Evolutionary conservation across 2,329 filamentous ascomycete species (phyloP).

Genomic region (Cladorrhinum sp.): DNA sequence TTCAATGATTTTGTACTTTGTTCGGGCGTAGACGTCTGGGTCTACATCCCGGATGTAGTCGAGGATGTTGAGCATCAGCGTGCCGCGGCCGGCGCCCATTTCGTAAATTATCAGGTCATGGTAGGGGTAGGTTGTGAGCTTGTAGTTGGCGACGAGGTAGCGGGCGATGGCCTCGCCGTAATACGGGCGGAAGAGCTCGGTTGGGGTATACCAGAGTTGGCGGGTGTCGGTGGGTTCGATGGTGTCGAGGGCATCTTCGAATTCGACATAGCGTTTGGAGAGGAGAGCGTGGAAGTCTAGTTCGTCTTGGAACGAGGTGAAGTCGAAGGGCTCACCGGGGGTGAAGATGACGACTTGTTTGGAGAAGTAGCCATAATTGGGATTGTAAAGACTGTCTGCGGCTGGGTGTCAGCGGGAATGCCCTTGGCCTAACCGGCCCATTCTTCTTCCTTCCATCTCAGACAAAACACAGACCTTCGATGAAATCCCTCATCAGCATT

Average conservation of each 20-base stretch:
- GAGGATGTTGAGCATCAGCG: constrained; percentile 95
- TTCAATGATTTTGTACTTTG: constrained; percentile 93
- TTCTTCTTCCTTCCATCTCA: not conserved
- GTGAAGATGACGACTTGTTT: constrained; percentile 96
- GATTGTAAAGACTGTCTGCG: constrained; percentile 88
- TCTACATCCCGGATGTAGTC: constrained; percentile 91
- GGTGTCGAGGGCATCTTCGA: constrained; percentile 83
- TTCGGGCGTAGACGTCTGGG: constrained; percentile 89
- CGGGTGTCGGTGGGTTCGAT: constrained; percentile 68
- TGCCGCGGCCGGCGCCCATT: constrained; percentile 96
- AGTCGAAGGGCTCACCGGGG: constrained; percentile 87
- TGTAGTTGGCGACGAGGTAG: constrained; percentile 94
- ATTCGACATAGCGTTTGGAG: constrained; percentile 77
- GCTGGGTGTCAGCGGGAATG: constrained; percentile 1
- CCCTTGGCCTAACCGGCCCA: not conserved
- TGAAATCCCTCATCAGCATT: constrained; percentile 97
- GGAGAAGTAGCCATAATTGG: constrained; percentile 91
- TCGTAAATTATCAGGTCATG: constrained; percentile 98
- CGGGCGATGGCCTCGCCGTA: constrained; percentile 97
- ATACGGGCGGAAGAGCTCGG: constrained; percentile 92
- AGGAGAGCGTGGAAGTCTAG: constrained; percentile 77
- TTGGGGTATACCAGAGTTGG: constrained; percentile 97
- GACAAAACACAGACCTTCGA: constrained; percentile 64
- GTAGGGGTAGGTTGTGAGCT: constrained; percentile 89
- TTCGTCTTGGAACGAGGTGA: constrained; percentile 76